Conservation (phyloP, 2,329 filamentous ascomycete species). For the Herpotrichia juniperi region DNA sequence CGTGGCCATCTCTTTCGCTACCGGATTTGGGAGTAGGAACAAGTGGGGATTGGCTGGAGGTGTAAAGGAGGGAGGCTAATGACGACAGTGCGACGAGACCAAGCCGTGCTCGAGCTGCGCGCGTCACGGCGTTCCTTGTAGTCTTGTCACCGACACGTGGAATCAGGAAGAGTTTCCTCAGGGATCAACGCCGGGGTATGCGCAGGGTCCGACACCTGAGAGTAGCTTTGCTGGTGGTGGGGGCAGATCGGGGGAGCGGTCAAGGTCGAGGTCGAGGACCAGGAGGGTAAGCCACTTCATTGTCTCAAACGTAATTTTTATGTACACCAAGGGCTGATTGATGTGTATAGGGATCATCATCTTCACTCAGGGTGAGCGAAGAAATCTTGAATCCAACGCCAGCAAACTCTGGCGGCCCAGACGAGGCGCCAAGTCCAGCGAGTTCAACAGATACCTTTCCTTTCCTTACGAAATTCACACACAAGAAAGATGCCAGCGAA, state of each 20-base stretch:
- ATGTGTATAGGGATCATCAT: not conserved
- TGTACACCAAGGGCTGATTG: too few relatives aligned
- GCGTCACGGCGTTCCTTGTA: conserved; percentile 44
- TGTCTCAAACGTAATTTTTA: too few relatives aligned
- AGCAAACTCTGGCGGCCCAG: conserved; percentile 17
- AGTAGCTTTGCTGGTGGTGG: not conserved
- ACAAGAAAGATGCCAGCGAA: conserved; percentile 25
- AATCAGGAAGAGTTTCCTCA: conserved; percentile 25
- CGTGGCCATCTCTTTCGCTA: conserved; percentile 7
- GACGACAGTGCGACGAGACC: conserved; percentile 44
- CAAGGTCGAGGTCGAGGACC: not conserved
- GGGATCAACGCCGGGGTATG: not conserved
- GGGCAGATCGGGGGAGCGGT: not conserved
- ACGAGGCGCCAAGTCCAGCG: conserved; percentile 32
- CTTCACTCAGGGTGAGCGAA: conserved; percentile 15
- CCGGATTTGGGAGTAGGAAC: not conserved
- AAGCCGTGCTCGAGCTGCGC: conserved; percentile 46
- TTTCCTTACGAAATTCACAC: conserved; percentile 38
- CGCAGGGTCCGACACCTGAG: not conserved
- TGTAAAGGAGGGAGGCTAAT: too few relatives aligned
- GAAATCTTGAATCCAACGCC: conserved; percentile 27
- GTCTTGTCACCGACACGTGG: conserved; percentile 36
- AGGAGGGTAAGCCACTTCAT: not conserved
- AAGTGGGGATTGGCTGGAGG: not conserved
- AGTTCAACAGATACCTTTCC: conserved; percentile 34